A percentile compares a stretch with the other conserved stretches of the same genome.
Conservation (phyloP, 129 eudicot species). For the Deinandra increscens region DNA sequence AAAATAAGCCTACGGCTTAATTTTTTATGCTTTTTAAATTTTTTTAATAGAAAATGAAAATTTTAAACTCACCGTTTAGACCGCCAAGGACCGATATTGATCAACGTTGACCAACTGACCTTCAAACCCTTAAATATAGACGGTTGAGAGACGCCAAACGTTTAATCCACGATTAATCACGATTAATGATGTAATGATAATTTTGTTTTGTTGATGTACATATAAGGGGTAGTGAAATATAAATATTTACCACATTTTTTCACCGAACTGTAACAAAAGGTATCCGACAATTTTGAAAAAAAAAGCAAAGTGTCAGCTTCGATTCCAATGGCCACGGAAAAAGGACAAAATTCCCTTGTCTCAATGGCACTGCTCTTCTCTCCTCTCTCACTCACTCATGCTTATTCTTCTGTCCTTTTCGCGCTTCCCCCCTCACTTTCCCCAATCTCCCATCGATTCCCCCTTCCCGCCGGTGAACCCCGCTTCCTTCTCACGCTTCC, state of each 20-base stretch:
- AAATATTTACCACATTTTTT: neutral
- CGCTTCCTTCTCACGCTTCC: neutral
- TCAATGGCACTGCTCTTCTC: conserved; percentile 27
- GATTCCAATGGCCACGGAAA: conserved; percentile 34
- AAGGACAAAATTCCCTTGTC: conserved; percentile 43
- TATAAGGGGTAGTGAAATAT: too few relatives aligned
- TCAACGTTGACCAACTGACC: too few relatives aligned
- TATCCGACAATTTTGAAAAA: neutral
- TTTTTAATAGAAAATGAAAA: too few relatives aligned
- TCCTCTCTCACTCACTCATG: conserved; percentile 1
- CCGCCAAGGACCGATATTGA: too few relatives aligned
- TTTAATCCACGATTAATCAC: too few relatives aligned
- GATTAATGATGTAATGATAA: too few relatives aligned
- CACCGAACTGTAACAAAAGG: neutral
- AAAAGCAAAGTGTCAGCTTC: conserved; percentile 13
- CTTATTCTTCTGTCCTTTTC: conserved; percentile 26
- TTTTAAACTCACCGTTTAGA: too few relatives aligned
- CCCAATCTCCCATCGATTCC: neutral
- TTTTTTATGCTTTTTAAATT: too few relatives aligned
- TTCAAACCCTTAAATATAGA: too few relatives aligned
- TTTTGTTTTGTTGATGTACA: too few relatives aligned
- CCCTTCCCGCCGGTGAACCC: neutral
- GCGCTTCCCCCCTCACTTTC: conserved; percentile 29
- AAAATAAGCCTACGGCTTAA: too few relatives aligned
- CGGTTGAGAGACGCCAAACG: too few relatives aligned